These are phyloP conservation scores for Nemania bipapillata DNA, from an alignment of 2,329 filamentous ascomycete species.

Conservation along the genomic window DNA sequence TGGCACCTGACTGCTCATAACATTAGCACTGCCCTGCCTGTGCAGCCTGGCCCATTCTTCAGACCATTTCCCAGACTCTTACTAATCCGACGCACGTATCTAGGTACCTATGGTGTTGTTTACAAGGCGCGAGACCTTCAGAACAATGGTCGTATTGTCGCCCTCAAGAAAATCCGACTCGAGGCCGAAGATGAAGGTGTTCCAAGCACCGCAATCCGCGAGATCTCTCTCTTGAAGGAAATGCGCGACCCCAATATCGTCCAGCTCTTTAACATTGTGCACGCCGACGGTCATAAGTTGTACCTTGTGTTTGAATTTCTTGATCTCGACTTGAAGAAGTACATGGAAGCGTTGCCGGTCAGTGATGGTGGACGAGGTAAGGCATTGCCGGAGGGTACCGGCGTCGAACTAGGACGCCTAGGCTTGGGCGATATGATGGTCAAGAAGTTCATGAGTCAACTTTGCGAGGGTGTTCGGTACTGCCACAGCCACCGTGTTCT, in stretches of 20 bases:
- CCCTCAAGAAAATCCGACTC: slow-evolving; percentile 93
- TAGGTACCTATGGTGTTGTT: slow-evolving; percentile 93
- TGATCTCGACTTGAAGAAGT: slow-evolving; percentile 92
- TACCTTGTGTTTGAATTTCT: slow-evolving; percentile 94
- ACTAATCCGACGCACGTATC: slow-evolving; percentile 24
- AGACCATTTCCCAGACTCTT: background rate
- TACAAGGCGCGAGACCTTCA: slow-evolving; percentile 92
- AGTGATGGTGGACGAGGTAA: slow-evolving; percentile 86
- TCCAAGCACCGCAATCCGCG: slow-evolving; percentile 90
- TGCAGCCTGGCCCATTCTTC: background rate
- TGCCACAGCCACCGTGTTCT: slow-evolving; percentile 89
- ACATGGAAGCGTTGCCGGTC: slow-evolving; percentile 90
- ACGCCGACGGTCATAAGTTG: slow-evolving; percentile 92
- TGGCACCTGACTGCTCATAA: background rate
- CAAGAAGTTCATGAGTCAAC: slow-evolving; percentile 91
- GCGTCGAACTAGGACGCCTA: slow-evolving; percentile 70
- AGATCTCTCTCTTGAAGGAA: slow-evolving; percentile 93
- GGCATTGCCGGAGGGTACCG: slow-evolving; percentile 81
- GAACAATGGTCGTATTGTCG: slow-evolving; percentile 85
- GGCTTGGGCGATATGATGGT: slow-evolving; percentile 83
- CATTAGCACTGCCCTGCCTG: background rate
- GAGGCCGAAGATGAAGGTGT: slow-evolving; percentile 96
- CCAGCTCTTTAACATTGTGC: slow-evolving; percentile 87
- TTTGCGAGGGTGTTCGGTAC: slow-evolving; percentile 85
- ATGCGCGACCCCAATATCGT: slow-evolving; percentile 94